Conservation (phyloP, 2,329 filamentous ascomycete species). For the Botrytis paeoniae region DNA sequence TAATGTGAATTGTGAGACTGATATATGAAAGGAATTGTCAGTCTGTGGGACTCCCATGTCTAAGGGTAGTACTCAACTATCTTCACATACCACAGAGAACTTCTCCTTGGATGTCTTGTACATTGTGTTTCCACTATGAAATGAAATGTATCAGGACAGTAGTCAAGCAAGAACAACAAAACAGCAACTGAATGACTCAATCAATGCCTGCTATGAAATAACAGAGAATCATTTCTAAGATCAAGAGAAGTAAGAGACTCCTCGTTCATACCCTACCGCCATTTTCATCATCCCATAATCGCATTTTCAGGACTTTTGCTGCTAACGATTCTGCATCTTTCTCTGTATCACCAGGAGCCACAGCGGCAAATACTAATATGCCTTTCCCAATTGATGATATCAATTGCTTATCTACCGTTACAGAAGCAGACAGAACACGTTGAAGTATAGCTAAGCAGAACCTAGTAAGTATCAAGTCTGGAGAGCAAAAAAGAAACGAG, state of each 20-base stretch:
- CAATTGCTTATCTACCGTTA: conserved; percentile 87
- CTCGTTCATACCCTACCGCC: conserved; percentile 34
- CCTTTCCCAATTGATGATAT: conserved; percentile 90
- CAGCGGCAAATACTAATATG: conserved; percentile 84
- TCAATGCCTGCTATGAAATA: not conserved
- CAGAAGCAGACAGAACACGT: conserved; percentile 89
- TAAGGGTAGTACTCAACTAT: not conserved
- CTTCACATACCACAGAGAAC: conserved; percentile 75
- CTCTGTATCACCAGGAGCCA: conserved; percentile 84
- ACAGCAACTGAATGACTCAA: not conserved
- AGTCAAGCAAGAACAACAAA: not conserved
- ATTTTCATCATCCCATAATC: conserved; percentile 64
- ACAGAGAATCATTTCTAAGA: not conserved
- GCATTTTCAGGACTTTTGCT: conserved; percentile 81
- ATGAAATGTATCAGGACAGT: conserved; percentile 24
- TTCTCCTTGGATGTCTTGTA: conserved; percentile 85
- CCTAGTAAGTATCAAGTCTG: conserved; percentile 14
- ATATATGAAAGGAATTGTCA: conserved; percentile 15
- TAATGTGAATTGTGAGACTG: conserved; percentile 95
- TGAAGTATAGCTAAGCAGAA: conserved; percentile 74
- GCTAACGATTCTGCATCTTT: conserved; percentile 85
- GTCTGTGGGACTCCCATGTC: not conserved
- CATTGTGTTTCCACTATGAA: conserved; percentile 80
- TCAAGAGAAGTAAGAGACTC: not conserved
- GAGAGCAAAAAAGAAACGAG: not conserved